Evolutionary conservation across 805 yeast genomes (phyloP), one percentile per base, ranked within the genome.

Genomic region (Ogataea salicorniae): DNA sequence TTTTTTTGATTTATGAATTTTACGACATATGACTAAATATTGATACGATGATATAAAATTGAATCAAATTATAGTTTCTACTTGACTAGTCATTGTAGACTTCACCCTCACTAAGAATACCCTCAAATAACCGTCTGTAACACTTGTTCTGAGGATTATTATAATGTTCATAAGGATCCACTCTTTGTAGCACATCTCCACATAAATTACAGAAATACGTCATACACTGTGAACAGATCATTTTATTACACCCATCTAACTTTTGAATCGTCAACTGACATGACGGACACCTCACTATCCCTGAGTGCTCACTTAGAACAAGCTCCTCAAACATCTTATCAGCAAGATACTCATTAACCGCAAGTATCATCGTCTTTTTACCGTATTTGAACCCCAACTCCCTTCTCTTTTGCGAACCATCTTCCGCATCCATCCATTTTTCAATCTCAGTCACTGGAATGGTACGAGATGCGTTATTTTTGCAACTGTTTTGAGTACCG

Each of bases 171-270:
- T 82, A 81, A 0, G 81, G 81, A 45, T 74, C 73, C 6, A 57
- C 62, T 5, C 62, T 60, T 18, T 62, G 53, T 47, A 78, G 56
- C 15, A 61, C 51, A 2, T 56, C 59, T 2, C 81, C 82, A 63
- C 87, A 82, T 9, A 79, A 39, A 49, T 75, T 77, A 57, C 87
- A 81, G 52, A 82, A 81, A 39, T 61, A 55, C 0, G 74, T 66
- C 5, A 55, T 52, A 51, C 87, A 82, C 6, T 71, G 63, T 0
- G 69, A 52, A 55, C 88, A 81, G 36, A 68, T 70, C 83, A 82
- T 80, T 55, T 78, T 80, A 56, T 81, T 81, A 59, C 87, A 82
- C 5, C 87, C 88, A 53, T 80, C 85, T 22, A 73, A 65, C 48
- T 79, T 72, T 49, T 79, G 79, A 6, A 79, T 73, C 6, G 73